Evolutionary conservation across 495 filamentous ascomycete genomes (phyloP).

Genomic region (Bathelium albidoporum): DNA sequence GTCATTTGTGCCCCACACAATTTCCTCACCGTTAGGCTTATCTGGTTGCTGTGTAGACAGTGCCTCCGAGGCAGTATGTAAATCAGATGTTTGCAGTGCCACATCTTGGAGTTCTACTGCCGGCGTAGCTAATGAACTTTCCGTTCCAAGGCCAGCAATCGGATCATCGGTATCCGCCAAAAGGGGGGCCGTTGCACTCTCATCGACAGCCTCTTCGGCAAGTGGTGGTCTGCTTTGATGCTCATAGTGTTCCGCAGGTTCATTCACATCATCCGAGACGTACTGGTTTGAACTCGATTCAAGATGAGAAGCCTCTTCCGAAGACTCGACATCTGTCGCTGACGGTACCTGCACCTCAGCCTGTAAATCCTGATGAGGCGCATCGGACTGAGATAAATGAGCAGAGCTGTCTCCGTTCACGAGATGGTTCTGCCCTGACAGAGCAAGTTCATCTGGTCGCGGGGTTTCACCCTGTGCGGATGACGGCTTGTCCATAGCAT

Average conservation of each 20-base stretch:
- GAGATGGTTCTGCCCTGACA: neutral
- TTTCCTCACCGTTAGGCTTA: neutral
- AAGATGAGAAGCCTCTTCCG: neutral
- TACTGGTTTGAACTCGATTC: neutral
- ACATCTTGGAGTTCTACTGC: neutral
- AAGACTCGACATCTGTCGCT: neutral
- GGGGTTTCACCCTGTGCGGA: neutral
- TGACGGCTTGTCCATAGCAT: neutral
- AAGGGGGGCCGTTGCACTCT: slow-evolving; percentile 13
- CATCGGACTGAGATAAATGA: neutral
- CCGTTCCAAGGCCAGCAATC: neutral
- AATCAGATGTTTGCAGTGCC: neutral
- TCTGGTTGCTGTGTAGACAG: neutral
- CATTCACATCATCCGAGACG: neutral
- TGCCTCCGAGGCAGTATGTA: neutral
- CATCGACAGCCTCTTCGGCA: slow-evolving; percentile 17
- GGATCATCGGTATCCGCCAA: slow-evolving; percentile 16
- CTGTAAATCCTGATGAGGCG: neutral
- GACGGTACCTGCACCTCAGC: neutral
- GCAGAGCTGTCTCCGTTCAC: neutral
- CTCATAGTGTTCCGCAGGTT: slow-evolving; percentile 12
- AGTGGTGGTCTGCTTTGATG: slow-evolving; percentile 18
- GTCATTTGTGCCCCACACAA: neutral
- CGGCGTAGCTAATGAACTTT: neutral
- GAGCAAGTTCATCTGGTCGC: neutral